Evolutionary conservation across 2,329 filamentous ascomycete genomes (phyloP).

Genomic region (Ilyonectria sp.): DNA sequence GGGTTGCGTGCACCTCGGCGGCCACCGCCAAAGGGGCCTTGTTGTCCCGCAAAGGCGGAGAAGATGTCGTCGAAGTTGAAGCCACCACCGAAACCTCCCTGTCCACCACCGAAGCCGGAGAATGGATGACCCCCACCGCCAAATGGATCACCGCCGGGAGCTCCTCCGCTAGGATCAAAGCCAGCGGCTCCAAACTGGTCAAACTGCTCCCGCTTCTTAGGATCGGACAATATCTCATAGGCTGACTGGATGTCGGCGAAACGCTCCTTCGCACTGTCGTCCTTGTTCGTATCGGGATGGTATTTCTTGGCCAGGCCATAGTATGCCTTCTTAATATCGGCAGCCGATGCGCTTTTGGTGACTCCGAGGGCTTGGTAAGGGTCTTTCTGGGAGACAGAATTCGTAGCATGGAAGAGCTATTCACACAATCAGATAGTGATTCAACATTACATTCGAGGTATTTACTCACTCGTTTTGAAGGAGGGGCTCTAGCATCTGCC

Average conservation of each 20-base stretch:
- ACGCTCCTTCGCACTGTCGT: slow-evolving; percentile 91
- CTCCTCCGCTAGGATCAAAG: slow-evolving; percentile 81
- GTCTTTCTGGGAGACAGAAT: slow-evolving; percentile 73
- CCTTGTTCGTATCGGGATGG: slow-evolving; percentile 98
- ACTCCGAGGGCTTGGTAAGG: slow-evolving; percentile 93
- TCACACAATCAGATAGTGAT: slow-evolving; percentile 35
- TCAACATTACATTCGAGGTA: slow-evolving; percentile 8
- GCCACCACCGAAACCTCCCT: slow-evolving; percentile 82
- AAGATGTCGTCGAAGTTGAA: slow-evolving; percentile 99
- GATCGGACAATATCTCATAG: slow-evolving; percentile 93
- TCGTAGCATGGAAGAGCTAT: slow-evolving; percentile 75
- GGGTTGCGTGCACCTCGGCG: slow-evolving; percentile 68
- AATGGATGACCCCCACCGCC: slow-evolving; percentile 77
- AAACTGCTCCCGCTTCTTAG: slow-evolving; percentile 92
- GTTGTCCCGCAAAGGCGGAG: slow-evolving; percentile 80
- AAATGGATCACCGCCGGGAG: slow-evolving; percentile 73
- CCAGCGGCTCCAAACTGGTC: slow-evolving; percentile 92
- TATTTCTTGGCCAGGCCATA: slow-evolving; percentile 98
- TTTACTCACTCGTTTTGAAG: slow-evolving; percentile 50
- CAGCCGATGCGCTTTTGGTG: slow-evolving; percentile 81
- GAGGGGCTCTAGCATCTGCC: slow-evolving; percentile 35
- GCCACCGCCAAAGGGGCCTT: slow-evolving; percentile 69
- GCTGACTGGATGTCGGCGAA: slow-evolving; percentile 94
- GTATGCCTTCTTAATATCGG: slow-evolving; percentile 98
- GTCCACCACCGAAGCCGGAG: slow-evolving; percentile 65